A percentile compares a stretch with the other conserved stretches of the same genome.
Conservation (phyloP, 1,139 yeast species). For the Eremothecium cymbalariae region DNA sequence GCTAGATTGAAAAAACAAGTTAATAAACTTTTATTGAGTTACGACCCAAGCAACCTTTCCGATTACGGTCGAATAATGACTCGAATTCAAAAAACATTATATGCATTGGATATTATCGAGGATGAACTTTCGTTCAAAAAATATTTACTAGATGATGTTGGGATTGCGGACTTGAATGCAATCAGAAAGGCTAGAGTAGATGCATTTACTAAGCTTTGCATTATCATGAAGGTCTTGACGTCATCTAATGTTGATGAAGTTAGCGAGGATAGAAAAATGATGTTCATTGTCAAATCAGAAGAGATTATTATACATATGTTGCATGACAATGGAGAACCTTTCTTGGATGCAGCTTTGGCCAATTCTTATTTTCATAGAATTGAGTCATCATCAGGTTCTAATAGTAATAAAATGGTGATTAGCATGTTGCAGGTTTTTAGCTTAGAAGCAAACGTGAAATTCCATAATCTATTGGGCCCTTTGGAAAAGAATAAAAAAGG, state of each 20-base stretch:
- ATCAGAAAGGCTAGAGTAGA: conserved; percentile 28
- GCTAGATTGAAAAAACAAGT: conserved; percentile 51
- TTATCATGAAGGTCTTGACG: conserved; percentile 31
- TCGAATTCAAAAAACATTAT: conserved; percentile 49
- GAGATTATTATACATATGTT: conserved; percentile 67
- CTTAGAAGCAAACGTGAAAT: conserved; percentile 48
- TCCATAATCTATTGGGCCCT: conserved; percentile 68
- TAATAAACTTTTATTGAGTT: conserved; percentile 58
- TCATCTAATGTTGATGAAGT: conserved; percentile 25
- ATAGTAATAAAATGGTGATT: conserved; percentile 51
- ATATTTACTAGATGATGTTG: conserved; percentile 31
- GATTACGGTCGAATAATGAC: conserved; percentile 47
- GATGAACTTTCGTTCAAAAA: conserved; percentile 33
- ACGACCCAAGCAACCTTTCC: conserved; percentile 57
- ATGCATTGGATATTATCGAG: conserved; percentile 39
- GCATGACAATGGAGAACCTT: conserved; percentile 51
- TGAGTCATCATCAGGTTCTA: conserved; percentile 55
- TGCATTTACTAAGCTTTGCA: conserved; percentile 28
- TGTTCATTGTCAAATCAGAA: conserved; percentile 62
- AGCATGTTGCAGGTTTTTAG: conserved; percentile 66
- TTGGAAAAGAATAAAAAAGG: conserved; percentile 14
- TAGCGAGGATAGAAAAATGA: conserved; percentile 25
- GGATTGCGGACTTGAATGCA: conserved; percentile 29
- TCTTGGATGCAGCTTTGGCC: conserved; percentile 65
- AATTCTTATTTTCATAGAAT: conserved; percentile 54